Percentiles rank a stretch among this genome's conserved stretches.
phyloP scores from a whole-genome alignment of 176 grass and related monocot genomes.

The Ampelocalamus luodianensis region DNA sequence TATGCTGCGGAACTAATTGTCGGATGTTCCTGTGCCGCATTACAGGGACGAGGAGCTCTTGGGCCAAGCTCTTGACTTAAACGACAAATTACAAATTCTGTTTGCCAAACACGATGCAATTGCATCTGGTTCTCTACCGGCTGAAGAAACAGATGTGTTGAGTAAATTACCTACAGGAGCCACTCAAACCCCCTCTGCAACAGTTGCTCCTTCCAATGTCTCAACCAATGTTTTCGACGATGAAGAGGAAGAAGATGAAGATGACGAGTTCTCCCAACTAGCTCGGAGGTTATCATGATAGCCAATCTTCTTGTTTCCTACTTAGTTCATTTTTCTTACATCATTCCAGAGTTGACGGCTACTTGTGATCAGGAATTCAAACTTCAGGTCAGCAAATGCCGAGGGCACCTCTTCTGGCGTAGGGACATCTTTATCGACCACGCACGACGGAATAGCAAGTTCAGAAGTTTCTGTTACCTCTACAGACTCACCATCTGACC shows the following conservation, averaged over 20 bases:
- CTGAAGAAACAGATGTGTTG: constrained; percentile 39
- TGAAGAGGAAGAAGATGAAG: constrained; percentile 52
- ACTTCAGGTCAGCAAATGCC: constrained; percentile 39
- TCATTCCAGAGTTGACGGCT: constrained; percentile 25
- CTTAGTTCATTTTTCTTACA: not conserved
- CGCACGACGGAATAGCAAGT: constrained; percentile 8
- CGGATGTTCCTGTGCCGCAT: constrained; percentile 13
- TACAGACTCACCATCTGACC: constrained; percentile 42
- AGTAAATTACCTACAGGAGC: constrained; percentile 9
- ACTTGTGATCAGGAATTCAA: constrained; percentile 62
- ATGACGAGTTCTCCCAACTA: constrained; percentile 77
- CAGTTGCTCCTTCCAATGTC: constrained; percentile 32
- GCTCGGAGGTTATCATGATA: constrained; percentile 63
- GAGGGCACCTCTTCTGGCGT: constrained; percentile 14
- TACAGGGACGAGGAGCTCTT: constrained; percentile 74
- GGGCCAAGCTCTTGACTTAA: constrained; percentile 74
- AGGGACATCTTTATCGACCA: constrained; percentile 16
- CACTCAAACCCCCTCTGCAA: constrained; percentile 10
- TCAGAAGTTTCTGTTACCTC: constrained; percentile 24
- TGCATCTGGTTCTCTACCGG: constrained; percentile 60
- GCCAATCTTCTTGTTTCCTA: not conserved
- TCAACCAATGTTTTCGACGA: constrained; percentile 23
- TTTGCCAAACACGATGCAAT: constrained; percentile 76
- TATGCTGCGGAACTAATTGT: too few species aligned
- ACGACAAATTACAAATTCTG: constrained; percentile 76